Evolutionary conservation across 2,329 filamentous ascomycete species (phyloP), one percentile per base, ranked within the genome.

Genomic region (Pseudonectria buxi): DNA sequence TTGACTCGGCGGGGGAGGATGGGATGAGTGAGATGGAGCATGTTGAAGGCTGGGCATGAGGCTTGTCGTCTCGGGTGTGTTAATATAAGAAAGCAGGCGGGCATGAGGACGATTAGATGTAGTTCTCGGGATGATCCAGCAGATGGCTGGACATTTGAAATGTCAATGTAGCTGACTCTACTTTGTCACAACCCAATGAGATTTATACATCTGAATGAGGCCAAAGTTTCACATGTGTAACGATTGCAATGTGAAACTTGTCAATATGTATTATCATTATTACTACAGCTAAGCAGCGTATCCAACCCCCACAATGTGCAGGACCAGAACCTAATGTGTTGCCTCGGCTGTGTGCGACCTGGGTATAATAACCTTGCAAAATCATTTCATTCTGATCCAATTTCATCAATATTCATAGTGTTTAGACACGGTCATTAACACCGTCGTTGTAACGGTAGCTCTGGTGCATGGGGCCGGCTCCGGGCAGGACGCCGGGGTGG

Each of bases 371-470:
- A 49, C 32, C 43, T 32, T 35, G 39, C 36, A 30, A 37, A 33
- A 32, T 34, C 24, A 31, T 13, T 24, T 22, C 30, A 32, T 28
- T 32, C 24, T 12, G 28, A 27, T 43, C 35, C 37, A 35, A 16
- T 28, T 24, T 28, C 30, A 14, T 25, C 18, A 18, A 12, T 26
- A 10, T 14, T 26, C 18, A 7, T 16, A 32, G 24, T 16, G 16
- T 16, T 43, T 32, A 58, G 6, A 32, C 26, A 7, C 52, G 52
- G 5, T 58, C 46, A 31, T 65, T 65, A 11, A 62, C 50, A 15
- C 63, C 62, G 32, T 67, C 63, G 4, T 53, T 51, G 34, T 66
- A 65, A 9, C 46, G 55, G 32, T 64, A 58, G 18, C 51, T 52
- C 13, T 35, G 18, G 9, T 22, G 18, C 18, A 22, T 22, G 18